phyloP scores from a whole-genome alignment of 2,329 filamentous ascomycete genomes.

The Helminthosporium solani region DNA sequence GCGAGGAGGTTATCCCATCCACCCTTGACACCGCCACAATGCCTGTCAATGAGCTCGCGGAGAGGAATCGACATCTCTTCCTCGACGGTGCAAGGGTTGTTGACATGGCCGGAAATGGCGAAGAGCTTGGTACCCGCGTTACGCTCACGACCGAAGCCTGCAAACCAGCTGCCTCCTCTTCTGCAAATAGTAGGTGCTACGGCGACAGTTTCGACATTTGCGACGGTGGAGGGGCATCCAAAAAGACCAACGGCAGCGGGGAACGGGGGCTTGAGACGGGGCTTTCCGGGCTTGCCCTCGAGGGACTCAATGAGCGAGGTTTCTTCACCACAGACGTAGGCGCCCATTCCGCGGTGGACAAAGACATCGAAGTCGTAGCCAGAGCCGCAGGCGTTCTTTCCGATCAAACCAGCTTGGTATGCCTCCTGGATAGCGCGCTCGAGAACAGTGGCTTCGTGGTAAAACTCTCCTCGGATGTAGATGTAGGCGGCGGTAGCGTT shows the following conservation, averaged over 20 bases:
- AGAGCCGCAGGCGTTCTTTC: constrained; percentile 95
- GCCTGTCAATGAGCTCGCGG: constrained; percentile 93
- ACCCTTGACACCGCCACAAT: constrained; percentile 93
- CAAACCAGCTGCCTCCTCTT: constrained; percentile 90
- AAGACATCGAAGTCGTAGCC: constrained; percentile 98
- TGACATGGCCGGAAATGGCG: constrained; percentile 98
- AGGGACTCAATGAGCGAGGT: constrained; percentile 97
- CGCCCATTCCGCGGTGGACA: constrained; percentile 93
- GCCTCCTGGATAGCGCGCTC: constrained; percentile 97
- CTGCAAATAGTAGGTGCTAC: constrained; percentile 95
- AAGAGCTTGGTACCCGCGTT: constrained; percentile 98
- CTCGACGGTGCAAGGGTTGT: constrained; percentile 96
- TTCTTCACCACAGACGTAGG: constrained; percentile 97
- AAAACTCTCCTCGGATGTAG: constrained; percentile 98
- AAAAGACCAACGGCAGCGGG: constrained; percentile 96
- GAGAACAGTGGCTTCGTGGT: constrained; percentile 89
- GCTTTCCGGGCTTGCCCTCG: constrained; percentile 98
- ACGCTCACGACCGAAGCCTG: constrained; percentile 87
- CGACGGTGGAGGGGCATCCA: constrained; percentile 95
- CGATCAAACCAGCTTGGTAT: constrained; percentile 89
- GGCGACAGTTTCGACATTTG: constrained; percentile 96
- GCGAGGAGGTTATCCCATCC: constrained; percentile 98
- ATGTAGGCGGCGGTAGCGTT: constrained; percentile 98
- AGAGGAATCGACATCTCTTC: constrained; percentile 99
- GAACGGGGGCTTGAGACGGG: constrained; percentile 97